A percentile compares a stretch with the other conserved stretches of the same genome.
Conservation (phyloP, 2,329 filamentous ascomycete genomes). For the Proliferodiscus dingleyae region DNA sequence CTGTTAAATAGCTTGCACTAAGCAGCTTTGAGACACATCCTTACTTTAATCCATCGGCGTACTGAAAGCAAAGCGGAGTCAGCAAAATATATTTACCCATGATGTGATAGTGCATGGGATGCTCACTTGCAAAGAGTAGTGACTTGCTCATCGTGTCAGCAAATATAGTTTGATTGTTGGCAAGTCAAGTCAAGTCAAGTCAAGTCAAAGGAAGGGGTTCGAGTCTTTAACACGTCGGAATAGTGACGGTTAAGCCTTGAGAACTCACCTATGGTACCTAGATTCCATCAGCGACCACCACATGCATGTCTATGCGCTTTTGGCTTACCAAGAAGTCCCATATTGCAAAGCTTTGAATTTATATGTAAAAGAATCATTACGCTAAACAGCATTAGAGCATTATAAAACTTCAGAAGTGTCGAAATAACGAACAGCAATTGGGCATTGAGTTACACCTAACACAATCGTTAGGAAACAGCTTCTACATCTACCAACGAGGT, state of each 20-base stretch:
- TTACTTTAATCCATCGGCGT: conserved; percentile 3
- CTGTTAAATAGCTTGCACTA: not conserved
- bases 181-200: not conserved
- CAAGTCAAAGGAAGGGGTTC: not conserved
- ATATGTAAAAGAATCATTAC: conserved; percentile 8
- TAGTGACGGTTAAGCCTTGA: too few relatives aligned
- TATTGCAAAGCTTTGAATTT: conserved; percentile 26
- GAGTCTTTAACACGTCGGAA: not conserved
- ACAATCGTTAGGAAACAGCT: not conserved
- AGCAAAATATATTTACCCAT: not conserved
- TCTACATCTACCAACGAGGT: not conserved
- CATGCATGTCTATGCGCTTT: conserved; percentile 42
- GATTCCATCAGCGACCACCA: not conserved
- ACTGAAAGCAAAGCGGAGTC: conserved; percentile 3
- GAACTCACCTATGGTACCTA: not conserved
- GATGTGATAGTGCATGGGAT: not conserved
- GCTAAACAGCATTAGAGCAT: not conserved
- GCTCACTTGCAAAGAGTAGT: not conserved
- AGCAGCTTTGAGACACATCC: not conserved
- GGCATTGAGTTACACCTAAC: conserved; percentile 5
- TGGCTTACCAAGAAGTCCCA: conserved; percentile 49
- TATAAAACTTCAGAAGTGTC: not conserved
- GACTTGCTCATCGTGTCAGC: not conserved
- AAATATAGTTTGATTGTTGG: not conserved
- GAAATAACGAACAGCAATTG: not conserved